Conservation (phyloP, 768 basidiomycete species). For the Leccinum fibrillosum region DNA sequence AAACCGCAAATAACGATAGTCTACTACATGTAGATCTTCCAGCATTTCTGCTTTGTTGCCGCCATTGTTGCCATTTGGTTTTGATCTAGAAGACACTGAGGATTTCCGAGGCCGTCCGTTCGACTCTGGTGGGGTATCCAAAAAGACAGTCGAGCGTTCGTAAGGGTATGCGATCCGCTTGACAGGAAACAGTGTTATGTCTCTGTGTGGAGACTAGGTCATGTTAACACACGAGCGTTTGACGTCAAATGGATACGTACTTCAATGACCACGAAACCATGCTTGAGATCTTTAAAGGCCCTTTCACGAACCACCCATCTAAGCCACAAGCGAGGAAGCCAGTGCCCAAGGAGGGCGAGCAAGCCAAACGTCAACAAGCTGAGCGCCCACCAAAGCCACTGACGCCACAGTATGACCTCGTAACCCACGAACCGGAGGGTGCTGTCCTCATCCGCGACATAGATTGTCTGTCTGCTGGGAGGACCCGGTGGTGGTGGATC, state of each 20-base stretch:
- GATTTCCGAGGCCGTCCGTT: constrained; percentile 23
- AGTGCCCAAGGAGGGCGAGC: constrained; percentile 81
- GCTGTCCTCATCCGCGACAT: constrained; percentile 86
- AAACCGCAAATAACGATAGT: constrained; percentile 92
- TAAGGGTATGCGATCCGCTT: constrained; percentile 71
- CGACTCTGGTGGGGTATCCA: constrained; percentile 33
- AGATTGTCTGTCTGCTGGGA: constrained; percentile 81
- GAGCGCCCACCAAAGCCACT: constrained; percentile 65
- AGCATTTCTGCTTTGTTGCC: constrained; percentile 37
- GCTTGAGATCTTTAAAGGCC: constrained; percentile 66
- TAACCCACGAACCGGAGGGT: constrained; percentile 87
- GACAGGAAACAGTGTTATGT: constrained; percentile 74
- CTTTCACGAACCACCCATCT: constrained; percentile 81
- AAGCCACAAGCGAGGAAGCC: constrained; percentile 93
- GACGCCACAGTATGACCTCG: constrained; percentile 59
- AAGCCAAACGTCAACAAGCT: constrained; percentile 70
- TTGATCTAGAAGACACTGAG: constrained; percentile 25
- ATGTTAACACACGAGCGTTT: constrained; percentile 20
- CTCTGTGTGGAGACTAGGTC: constrained; percentile 75
- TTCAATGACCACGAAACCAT: constrained; percentile 87
- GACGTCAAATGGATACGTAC: constrained; percentile 42
- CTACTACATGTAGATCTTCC: constrained; percentile 61
- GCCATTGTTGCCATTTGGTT: constrained; percentile 32
- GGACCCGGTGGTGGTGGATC: constrained; percentile 77
- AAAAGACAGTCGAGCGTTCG: constrained; percentile 77